Conservation (phyloP, 2,329 filamentous ascomycete species). For the Lomentospora prolificans region DNA sequence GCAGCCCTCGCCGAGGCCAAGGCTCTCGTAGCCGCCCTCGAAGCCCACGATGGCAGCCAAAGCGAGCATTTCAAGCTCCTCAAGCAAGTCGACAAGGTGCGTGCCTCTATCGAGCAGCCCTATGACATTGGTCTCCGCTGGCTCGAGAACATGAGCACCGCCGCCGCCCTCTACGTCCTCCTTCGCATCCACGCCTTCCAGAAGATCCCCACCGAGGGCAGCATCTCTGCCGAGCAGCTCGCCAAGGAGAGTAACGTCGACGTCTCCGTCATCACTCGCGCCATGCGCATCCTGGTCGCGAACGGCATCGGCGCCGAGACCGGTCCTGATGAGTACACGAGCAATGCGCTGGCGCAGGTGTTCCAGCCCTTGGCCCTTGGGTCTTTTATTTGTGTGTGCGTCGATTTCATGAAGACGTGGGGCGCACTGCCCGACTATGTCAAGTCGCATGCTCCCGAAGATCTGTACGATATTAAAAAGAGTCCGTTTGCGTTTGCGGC, state of each 20-base stretch:
- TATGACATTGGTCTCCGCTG: conserved; percentile 14
- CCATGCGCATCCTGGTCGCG: conserved; percentile 20
- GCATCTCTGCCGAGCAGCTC: conserved; percentile 14
- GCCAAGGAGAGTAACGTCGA: conserved; percentile 17
- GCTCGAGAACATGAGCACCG: conserved; percentile 15
- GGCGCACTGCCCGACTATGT: conserved; percentile 17
- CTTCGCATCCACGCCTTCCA: conserved; percentile 13
- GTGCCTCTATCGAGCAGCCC: conserved; percentile 14
- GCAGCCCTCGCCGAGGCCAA: conserved; percentile 18
- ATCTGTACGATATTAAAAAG: conserved; percentile 19
- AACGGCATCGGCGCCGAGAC: conserved; percentile 21
- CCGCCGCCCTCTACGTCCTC: conserved; percentile 14
- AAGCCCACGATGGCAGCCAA: conserved; percentile 14
- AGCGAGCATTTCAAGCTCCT: conserved; percentile 13
- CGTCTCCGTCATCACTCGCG: conserved; percentile 20
- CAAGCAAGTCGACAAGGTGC: conserved; percentile 13
- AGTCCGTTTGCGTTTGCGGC: conserved; percentile 19
- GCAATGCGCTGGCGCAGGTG: conserved; percentile 21
- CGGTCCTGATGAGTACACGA: conserved; percentile 20
- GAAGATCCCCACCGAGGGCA: conserved; percentile 11
- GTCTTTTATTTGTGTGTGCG: conserved; percentile 20
- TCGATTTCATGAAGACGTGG: conserved; percentile 20
- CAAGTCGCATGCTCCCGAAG: conserved; percentile 17
- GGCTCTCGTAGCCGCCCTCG: conserved; percentile 16
- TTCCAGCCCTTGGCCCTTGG: conserved; percentile 19